phyloP scores from a whole-genome alignment of 2,329 filamentous ascomycete species.

The Monilinia polystroma region DNA sequence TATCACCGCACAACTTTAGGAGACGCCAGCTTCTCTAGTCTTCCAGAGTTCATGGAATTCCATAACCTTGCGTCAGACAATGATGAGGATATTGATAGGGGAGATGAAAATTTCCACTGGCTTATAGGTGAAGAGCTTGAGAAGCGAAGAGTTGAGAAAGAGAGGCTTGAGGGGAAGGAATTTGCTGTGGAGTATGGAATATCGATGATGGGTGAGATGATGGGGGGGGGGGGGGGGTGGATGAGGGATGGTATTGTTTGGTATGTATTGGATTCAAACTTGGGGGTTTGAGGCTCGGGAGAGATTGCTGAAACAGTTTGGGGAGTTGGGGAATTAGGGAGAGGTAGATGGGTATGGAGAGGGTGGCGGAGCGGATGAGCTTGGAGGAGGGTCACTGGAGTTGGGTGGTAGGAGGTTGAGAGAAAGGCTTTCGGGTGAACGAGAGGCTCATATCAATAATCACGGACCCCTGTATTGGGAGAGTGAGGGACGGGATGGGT shows the following conservation, averaged over 20 bases:
- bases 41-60: no score
- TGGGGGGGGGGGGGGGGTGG: no score
- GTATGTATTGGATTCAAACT: not conserved
- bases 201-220: not conserved
- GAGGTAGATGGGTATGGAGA: not conserved
- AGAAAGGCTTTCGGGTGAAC: not conserved
- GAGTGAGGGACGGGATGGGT: not conserved
- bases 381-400: not conserved
- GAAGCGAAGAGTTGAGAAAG: no score
- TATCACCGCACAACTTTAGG: no score
- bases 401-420: not conserved
- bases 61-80: no score
- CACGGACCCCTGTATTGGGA: not conserved
- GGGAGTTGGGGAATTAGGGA: not conserved
- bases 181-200: not conserved
- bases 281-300: not conserved
- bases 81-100: no score
- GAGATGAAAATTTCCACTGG: no score
- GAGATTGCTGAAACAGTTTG: not conserved
- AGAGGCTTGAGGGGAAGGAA: no score
- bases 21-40: no score
- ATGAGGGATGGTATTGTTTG: not conserved
- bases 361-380: not conserved
- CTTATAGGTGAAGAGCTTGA: no score
- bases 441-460: not conserved